phyloP scores from a whole-genome alignment of 805 yeast species.

The Ogataea haglerorum region DNA sequence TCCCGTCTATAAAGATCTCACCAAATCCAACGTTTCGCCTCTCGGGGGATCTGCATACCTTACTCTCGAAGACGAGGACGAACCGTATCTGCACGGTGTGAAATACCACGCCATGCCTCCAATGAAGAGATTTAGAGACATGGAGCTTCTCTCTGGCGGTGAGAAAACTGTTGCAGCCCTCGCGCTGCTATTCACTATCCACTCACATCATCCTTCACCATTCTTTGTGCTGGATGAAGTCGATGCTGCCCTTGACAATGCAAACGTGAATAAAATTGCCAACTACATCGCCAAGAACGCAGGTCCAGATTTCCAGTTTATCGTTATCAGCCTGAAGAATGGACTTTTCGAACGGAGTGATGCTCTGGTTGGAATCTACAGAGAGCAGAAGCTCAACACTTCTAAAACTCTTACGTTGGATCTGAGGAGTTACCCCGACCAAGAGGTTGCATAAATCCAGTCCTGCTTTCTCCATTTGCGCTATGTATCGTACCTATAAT shows the following conservation, averaged over 20 bases:
- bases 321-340: constrained; percentile 88
- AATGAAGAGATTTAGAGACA: constrained; percentile 85
- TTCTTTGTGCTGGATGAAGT: constrained; percentile 95
- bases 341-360: constrained; percentile 84
- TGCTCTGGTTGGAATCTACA: constrained; percentile 87
- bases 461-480: neutral
- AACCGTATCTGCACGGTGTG: constrained; percentile 80
- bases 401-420: constrained; percentile 74
- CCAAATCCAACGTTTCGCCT: constrained; percentile 65
- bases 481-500: constrained; percentile 6
- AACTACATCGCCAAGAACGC: constrained; percentile 74
- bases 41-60: constrained; percentile 93
- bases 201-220: constrained; percentile 89
- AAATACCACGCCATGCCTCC: constrained; percentile 97
- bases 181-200: constrained; percentile 87
- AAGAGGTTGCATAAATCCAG: constrained; percentile 15
- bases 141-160: constrained; percentile 93
- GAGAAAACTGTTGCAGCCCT: constrained; percentile 96
- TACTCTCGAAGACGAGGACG: constrained; percentile 83
- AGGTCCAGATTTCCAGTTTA: constrained; percentile 79
- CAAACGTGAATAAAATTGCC: constrained; percentile 85
- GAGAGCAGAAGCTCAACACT: constrained; percentile 71
- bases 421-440: constrained; percentile 55
- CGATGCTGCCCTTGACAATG: constrained; percentile 95
- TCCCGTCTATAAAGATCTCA: constrained; percentile 78